Conservation (phyloP, 768 basidiomycete species). For the Leccinum broughii region DNA sequence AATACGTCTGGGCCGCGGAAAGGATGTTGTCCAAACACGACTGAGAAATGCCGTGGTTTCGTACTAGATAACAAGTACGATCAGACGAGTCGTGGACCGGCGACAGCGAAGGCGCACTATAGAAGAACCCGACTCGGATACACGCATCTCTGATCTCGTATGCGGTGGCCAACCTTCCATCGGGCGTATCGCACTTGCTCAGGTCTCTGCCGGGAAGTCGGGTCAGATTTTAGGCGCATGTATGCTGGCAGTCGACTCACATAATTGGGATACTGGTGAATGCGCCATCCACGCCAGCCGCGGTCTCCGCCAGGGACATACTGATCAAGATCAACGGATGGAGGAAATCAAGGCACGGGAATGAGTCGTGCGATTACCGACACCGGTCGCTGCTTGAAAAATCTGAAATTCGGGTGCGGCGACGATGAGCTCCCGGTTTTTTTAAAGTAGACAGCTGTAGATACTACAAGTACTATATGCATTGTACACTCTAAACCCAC, state of each 20-base stretch:
- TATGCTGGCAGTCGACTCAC: slow-evolving; percentile 16
- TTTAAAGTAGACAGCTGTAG: background rate
- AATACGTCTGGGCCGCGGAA: slow-evolving; percentile 58
- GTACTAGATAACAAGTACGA: slow-evolving; percentile 46
- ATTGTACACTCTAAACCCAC: background rate
- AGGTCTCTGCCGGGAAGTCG: slow-evolving; percentile 19
- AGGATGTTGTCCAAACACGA: slow-evolving; percentile 46
- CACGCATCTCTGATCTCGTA: slow-evolving; percentile 70
- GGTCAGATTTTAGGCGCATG: background rate
- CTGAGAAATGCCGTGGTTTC: slow-evolving; percentile 73
- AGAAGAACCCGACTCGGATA: slow-evolving; percentile 84
- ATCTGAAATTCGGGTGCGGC: background rate
- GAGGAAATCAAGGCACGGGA: background rate
- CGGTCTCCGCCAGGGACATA: slow-evolving; percentile 26
- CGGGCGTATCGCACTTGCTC: slow-evolving; percentile 17
- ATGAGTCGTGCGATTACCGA: background rate
- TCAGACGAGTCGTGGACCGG: background rate
- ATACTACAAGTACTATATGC: background rate
- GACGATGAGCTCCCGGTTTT: background rate
- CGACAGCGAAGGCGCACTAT: slow-evolving; percentile 44
- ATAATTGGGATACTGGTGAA: slow-evolving; percentile 29
- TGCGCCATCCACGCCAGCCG: slow-evolving; percentile 18
- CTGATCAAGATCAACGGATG: background rate
- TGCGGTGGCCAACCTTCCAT: slow-evolving; percentile 48
- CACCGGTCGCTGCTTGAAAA: background rate